Base-by-base conservation (phyloP, 495 filamentous ascomycete species). In the Neurospora sp. region DNA sequence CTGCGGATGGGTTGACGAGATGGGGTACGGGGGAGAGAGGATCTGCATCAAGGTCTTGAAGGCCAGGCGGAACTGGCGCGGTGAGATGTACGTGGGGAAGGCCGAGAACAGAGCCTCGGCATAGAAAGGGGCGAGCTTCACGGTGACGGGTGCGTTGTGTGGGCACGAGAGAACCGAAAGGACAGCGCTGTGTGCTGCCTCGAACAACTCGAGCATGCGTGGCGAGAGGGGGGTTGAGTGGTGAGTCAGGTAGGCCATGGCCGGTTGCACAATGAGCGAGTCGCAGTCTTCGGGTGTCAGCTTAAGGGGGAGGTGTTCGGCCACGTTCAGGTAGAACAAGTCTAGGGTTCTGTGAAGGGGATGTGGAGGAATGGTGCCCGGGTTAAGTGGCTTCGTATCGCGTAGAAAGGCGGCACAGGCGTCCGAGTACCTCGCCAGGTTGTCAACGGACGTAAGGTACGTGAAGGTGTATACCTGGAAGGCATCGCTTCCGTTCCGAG, bases 41-140 rank as follows among this genome's bases (percentile, higher is more conserved):
- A 98, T 90, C 76, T 91, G 90, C 76, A 98, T 88, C 70, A 98
- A 84, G 9, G 93, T 95, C 79, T 92, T 94, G 87, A 97, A 94
- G 31, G 95, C 96, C 18, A 98, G 87, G 44, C 95, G 89, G 83
- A 99, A 98, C 83, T 99, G 96, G 8, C 94, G 88, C 4, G 91
- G 87, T 2, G 93, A 95, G 18, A 99, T 89, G 74, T 92, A 92
- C 7, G 85, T 76, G 3, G 96, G 96, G 81, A 98, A 99, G 9
- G 92, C 87, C 79, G 88, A 85, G 82, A 98, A 94, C 0, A 97
- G 87, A 35, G 89, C 89, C 70, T 95, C 91, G 72, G 96, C 88
- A 81, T 99, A 98, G 79, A 93, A 93, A 3, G 94, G 94, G 16
- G 95, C 84, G 70, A 97, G 86, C 74, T 87, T 87, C 16, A 89